Conservation (phyloP, 768 basidiomycete genomes). For the Dentipellis sp. region DNA sequence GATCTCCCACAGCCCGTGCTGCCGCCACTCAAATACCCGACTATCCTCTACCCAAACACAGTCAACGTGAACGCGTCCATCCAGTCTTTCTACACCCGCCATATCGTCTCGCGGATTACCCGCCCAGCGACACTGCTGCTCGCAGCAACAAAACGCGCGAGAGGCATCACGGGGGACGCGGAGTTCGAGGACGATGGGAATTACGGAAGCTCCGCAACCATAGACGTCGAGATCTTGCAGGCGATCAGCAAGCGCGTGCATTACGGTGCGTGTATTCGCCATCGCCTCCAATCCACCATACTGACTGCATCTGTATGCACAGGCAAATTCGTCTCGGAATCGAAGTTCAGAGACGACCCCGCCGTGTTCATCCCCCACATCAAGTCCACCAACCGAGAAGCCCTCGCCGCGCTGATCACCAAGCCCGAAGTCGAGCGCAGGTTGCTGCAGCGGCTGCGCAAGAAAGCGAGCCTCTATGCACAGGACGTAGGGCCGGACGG, state of each 20-base stretch:
- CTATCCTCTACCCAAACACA: slow-evolving; percentile 67
- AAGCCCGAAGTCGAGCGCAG: slow-evolving; percentile 92
- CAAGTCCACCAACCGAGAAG: slow-evolving; percentile 61
- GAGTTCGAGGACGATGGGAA: slow-evolving; percentile 93
- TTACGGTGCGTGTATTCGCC: slow-evolving; percentile 52
- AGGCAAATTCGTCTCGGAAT: slow-evolving; percentile 99
- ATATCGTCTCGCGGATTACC: slow-evolving; percentile 88
- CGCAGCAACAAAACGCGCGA: slow-evolving; percentile 53
- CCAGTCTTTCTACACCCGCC: slow-evolving; percentile 77
- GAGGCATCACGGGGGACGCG: slow-evolving; percentile 55
- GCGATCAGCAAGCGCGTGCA: slow-evolving; percentile 98
- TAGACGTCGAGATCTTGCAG: slow-evolving; percentile 95
- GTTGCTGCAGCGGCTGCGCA: slow-evolving; percentile 72
- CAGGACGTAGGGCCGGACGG: slow-evolving; percentile 75
- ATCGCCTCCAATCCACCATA: neutral
- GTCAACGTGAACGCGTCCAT: slow-evolving; percentile 87
- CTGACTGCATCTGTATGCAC: neutral
- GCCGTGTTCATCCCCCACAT: slow-evolving; percentile 91
- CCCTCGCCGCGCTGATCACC: slow-evolving; percentile 84
- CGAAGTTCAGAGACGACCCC: slow-evolving; percentile 86
- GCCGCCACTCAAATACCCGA: slow-evolving; percentile 60
- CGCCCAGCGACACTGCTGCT: slow-evolving; percentile 58
- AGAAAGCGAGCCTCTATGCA: slow-evolving; percentile 73
- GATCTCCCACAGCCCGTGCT: slow-evolving; percentile 80
- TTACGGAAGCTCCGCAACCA: slow-evolving; percentile 90